A percentile compares a stretch with the other conserved stretches of the same genome.
Evolutionary conservation across 1,284 basidiomycete species (phyloP).

Genomic region (Trichosporon sp.): DNA sequence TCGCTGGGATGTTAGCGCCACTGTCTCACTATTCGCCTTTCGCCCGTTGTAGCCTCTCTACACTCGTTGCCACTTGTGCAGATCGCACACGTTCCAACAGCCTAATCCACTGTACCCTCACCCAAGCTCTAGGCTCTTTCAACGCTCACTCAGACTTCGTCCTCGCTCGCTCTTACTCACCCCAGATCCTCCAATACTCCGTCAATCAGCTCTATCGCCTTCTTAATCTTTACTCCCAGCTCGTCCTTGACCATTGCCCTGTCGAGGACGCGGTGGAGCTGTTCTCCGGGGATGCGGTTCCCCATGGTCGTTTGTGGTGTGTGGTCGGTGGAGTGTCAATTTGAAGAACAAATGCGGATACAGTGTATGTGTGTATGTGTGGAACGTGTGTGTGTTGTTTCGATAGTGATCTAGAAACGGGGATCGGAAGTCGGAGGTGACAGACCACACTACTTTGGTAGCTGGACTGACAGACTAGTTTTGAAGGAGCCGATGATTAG

Average conservation of each 20-base stretch:
- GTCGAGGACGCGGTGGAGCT: constrained; percentile 30
- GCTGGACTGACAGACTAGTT: no score
- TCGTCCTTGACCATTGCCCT: constrained; percentile 26
- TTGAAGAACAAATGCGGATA: no score
- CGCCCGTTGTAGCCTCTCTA: no score
- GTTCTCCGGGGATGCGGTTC: neutral
- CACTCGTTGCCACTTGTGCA: no score
- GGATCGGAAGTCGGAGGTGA: neutral
- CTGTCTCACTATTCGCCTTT: no score
- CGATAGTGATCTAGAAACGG: no score
- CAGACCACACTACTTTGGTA: neutral
- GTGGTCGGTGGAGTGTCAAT: no score
- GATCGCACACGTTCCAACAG: no score
- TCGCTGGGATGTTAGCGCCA: constrained; percentile 52
- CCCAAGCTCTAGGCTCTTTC: no score
- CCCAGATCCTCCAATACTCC: constrained; percentile 66
- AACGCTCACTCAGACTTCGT: neutral
- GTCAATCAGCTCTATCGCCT: constrained; percentile 73
- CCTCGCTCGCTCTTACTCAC: constrained; percentile 48
- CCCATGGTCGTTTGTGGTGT: neutral
- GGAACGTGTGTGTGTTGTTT: neutral
- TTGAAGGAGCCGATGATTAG: neutral
- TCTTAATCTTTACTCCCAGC: constrained; percentile 57
- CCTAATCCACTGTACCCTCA: no score
- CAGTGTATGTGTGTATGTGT: neutral